Evolutionary conservation across 2,329 filamentous ascomycete genomes (phyloP).

Genomic region (Fusarium nanum): DNA sequence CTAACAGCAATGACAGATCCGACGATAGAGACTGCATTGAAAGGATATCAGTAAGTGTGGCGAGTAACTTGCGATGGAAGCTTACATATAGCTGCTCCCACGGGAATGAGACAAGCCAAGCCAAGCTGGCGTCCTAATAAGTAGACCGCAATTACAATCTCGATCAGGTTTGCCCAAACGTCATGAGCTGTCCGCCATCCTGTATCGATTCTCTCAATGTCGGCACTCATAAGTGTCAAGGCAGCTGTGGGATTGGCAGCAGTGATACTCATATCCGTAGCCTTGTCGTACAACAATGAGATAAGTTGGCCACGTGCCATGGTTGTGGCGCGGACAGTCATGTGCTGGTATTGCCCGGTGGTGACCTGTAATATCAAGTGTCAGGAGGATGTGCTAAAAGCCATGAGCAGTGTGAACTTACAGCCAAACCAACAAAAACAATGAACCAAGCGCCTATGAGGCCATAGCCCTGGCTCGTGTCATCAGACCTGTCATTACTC

Average conservation of each 20-base stretch:
- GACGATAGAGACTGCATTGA: slow-evolving; percentile 33
- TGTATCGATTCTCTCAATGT: slow-evolving; percentile 55
- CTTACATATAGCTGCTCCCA: slow-evolving; percentile 34
- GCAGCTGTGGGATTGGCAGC: slow-evolving; percentile 52
- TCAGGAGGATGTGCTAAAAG: neutral
- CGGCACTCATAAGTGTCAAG: slow-evolving; percentile 59
- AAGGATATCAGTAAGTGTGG: neutral
- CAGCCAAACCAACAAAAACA: slow-evolving; percentile 31
- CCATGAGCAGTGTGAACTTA: neutral
- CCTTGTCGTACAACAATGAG: slow-evolving; percentile 46
- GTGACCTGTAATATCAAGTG: neutral
- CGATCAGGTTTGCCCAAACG: slow-evolving; percentile 55
- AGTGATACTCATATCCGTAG: slow-evolving; percentile 44
- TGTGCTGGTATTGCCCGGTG: slow-evolving; percentile 27
- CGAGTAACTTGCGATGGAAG: rapidly evolving
- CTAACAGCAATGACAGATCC: slow-evolving; percentile 43
- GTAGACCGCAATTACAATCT: slow-evolving; percentile 59
- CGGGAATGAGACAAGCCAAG: slow-evolving; percentile 23
- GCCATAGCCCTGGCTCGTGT: slow-evolving; percentile 30
- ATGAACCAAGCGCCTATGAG: slow-evolving; percentile 39
- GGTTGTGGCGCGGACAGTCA: slow-evolving; percentile 45
- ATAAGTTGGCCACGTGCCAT: slow-evolving; percentile 49
- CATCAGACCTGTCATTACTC: slow-evolving; percentile 5
- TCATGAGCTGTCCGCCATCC: slow-evolving; percentile 56
- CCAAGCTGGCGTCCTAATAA: slow-evolving; percentile 56